phyloP scores from a whole-genome alignment of 768 basidiomycete genomes.

The Psilocybe tampanensis region DNA sequence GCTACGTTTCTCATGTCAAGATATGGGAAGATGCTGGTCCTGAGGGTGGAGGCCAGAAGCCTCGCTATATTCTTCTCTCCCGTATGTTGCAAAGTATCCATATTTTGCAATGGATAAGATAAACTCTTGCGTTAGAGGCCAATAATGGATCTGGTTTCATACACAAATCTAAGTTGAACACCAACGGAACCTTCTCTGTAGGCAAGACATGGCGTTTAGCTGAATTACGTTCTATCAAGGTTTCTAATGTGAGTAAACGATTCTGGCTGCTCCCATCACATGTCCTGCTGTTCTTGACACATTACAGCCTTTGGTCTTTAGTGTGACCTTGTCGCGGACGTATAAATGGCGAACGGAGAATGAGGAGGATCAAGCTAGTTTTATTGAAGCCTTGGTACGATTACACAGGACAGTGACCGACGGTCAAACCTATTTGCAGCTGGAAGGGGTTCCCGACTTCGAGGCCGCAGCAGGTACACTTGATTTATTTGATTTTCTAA shows the following conservation, averaged over 20 bases:
- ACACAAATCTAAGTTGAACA: conserved; percentile 97
- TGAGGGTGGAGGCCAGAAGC: conserved; percentile 75
- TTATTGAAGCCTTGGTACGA: conserved; percentile 67
- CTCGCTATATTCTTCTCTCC: conserved; percentile 88
- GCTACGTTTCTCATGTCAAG: conserved; percentile 87
- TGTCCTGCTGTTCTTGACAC: conserved; percentile 10
- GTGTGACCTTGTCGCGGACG: conserved; percentile 84
- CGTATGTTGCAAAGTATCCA: conserved; percentile 55
- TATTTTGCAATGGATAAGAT: conserved; percentile 1
- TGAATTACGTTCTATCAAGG: conserved; percentile 81
- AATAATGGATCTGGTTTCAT: conserved; percentile 68
- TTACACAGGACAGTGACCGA: conserved; percentile 55
- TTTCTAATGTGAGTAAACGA: conserved; percentile 60
- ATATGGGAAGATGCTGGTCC: conserved; percentile 85
- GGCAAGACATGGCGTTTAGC: conserved; percentile 94
- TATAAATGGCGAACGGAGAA: conserved; percentile 91
- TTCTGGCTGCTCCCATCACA: conserved; percentile 3
- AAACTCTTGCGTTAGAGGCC: conserved; percentile 46
- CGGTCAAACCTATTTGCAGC: conserved; percentile 47
- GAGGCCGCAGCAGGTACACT: conserved; percentile 18
- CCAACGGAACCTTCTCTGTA: conserved; percentile 92
- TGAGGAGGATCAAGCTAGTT: conserved; percentile 67
- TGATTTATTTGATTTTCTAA: too few species aligned
- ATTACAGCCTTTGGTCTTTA: conserved; percentile 64
- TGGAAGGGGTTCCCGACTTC: conserved; percentile 57